phyloP scores from a whole-genome alignment of 139 green algal species.

The Desmodesmus armatus region DNA sequence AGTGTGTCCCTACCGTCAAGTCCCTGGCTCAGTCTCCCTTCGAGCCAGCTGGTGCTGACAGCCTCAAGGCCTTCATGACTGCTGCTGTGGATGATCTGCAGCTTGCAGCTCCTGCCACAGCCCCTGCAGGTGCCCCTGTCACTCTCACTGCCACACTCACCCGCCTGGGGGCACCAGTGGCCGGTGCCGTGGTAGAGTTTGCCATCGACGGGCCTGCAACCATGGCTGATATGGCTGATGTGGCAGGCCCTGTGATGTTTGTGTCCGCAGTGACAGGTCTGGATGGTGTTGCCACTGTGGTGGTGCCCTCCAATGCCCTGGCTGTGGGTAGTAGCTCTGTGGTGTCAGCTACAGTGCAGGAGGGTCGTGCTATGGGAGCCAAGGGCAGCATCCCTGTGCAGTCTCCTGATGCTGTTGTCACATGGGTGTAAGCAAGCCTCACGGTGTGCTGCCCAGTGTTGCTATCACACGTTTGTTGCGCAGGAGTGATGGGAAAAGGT shows the following conservation, averaged over 20 bases:
- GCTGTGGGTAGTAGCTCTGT: neutral
- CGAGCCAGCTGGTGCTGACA: neutral
- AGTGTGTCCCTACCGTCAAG: neutral
- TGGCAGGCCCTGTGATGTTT: too few relatives aligned
- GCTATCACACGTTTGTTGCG: too few relatives aligned
- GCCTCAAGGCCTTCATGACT: neutral
- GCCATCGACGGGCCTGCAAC: neutral
- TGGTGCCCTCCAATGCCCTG: conserved; percentile 10
- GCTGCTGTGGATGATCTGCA: conserved; percentile 12
- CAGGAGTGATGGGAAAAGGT: neutral
- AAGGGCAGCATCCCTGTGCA: neutral
- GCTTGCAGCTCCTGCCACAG: neutral
- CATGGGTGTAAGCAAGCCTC: conserved; percentile 13
- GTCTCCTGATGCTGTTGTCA: neutral
- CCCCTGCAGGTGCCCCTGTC: neutral
- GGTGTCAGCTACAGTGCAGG: conserved; percentile 3
- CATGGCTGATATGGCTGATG: neutral
- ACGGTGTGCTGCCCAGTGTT: neutral
- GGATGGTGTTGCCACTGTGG: conserved; percentile 9
- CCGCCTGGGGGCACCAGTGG: conserved; percentile 1
- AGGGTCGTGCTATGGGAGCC: conserved; percentile 21
- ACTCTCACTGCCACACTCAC: neutral
- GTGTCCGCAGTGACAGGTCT: too few relatives aligned
- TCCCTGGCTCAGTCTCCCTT: neutral
- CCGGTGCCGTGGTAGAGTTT: conserved; percentile 5